These are phyloP conservation scores for Candida qinlingensis DNA, from an alignment of 805 yeast species.

Conservation along the genomic window DNA sequence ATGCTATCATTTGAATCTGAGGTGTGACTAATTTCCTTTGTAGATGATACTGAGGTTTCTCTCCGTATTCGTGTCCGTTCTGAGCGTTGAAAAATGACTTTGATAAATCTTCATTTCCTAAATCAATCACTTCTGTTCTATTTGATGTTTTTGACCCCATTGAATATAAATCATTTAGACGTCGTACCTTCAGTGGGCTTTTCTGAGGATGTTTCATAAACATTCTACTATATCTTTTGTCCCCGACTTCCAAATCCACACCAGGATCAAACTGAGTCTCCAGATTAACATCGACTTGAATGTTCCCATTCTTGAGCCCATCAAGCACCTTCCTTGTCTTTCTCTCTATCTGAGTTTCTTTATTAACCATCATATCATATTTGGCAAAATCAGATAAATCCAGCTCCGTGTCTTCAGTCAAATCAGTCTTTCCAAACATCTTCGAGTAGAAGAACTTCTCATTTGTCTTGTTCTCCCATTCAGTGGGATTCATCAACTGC, in stretches of 20 bases:
- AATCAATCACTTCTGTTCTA: slow-evolving; percentile 23
- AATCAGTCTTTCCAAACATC: slow-evolving; percentile 11
- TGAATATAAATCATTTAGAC: background rate
- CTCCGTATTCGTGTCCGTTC: slow-evolving; percentile 1
- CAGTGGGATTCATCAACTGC: slow-evolving; percentile 12
- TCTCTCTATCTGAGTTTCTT: slow-evolving; percentile 28
- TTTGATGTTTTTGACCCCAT: slow-evolving; percentile 9
- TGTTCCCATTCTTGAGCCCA: slow-evolving; percentile 12
- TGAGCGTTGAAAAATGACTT: slow-evolving; percentile 2
- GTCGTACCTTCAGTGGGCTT: background rate
- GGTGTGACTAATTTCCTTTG: slow-evolving; percentile 59
- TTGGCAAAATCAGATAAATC: slow-evolving; percentile 27
- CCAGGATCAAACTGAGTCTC: slow-evolving; percentile 24
- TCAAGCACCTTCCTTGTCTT: slow-evolving; percentile 20
- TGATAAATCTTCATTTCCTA: slow-evolving; percentile 12
- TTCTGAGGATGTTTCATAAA: background rate
- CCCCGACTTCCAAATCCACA: slow-evolving; percentile 6
- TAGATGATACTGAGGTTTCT: slow-evolving; percentile 21
- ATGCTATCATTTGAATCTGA: slow-evolving; percentile 72
- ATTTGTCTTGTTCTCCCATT: slow-evolving; percentile 17
- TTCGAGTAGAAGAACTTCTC: slow-evolving; percentile 28
- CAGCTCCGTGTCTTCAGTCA: slow-evolving; percentile 5
- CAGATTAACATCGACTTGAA: slow-evolving; percentile 20
- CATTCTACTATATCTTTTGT: background rate
- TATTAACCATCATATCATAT: slow-evolving; percentile 30